phyloP scores from a whole-genome alignment of 164 flowering plant species.

The Piper longum region DNA sequence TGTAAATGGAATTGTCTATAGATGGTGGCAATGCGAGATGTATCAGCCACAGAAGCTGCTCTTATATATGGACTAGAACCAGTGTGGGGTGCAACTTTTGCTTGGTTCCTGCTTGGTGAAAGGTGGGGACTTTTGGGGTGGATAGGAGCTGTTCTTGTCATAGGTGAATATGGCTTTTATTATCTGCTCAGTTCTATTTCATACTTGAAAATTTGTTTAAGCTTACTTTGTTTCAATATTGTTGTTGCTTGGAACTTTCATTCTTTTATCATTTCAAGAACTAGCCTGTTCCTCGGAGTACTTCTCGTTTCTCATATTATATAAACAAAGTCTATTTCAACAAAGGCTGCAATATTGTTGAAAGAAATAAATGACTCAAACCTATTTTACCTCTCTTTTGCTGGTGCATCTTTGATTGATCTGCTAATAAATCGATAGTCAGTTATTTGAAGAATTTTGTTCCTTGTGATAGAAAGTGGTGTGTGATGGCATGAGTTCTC shows the following conservation, averaged over 20 bases:
- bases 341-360: too few species aligned
- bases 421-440: neutral
- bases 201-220: neutral
- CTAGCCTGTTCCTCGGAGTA: too few species aligned
- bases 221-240: too few species aligned
- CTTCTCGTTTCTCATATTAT: too few species aligned
- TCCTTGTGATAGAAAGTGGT: neutral
- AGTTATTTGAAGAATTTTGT: neutral
- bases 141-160: slow-evolving; percentile 76
- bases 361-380: too few species aligned
- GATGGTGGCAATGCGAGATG: slow-evolving; percentile 80
- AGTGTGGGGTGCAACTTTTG: slow-evolving; percentile 92
- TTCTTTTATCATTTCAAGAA: too few species aligned
- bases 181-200: neutral
- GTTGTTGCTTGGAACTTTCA: too few species aligned
- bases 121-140: slow-evolving; percentile 78
- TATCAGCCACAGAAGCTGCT: slow-evolving; percentile 83
- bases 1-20: slow-evolving; percentile 10
- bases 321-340: too few species aligned
- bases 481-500: neutral
- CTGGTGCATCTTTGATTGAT: too few species aligned
- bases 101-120: slow-evolving; percentile 88
- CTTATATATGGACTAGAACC: slow-evolving; percentile 82
- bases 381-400: too few species aligned
- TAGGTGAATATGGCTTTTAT: slow-evolving; percentile 27